Evolutionary conservation across 306 rosid species (phyloP).

Genomic region (Echinosophora koreensis): DNA sequence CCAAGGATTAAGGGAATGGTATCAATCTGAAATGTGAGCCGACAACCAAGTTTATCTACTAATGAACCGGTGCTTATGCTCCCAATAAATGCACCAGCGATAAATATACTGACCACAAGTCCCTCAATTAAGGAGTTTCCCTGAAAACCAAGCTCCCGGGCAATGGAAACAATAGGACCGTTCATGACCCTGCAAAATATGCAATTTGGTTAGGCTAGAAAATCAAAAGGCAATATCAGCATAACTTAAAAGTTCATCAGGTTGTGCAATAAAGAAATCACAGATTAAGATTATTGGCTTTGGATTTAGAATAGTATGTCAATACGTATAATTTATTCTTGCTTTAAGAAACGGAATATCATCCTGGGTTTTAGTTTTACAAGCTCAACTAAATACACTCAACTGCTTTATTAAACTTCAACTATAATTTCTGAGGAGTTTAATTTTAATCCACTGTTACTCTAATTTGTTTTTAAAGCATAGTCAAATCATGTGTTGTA

Average conservation of each 20-base stretch:
- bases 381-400: conserved; percentile 17
- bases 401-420: conserved; percentile 11
- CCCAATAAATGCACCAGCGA: conserved; percentile 90
- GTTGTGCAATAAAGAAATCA: conserved; percentile 7
- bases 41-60: conserved; percentile 87
- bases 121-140: conserved; percentile 87
- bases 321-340: conserved; percentile 18
- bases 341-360: conserved; percentile 20
- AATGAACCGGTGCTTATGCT: conserved; percentile 76
- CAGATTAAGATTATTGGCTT: neutral
- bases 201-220: conserved; percentile 34
- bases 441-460: neutral
- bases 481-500: neutral
- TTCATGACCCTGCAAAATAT: conserved; percentile 75
- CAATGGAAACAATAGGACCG: conserved; percentile 87
- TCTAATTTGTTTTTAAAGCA: neutral
- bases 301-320: conserved; percentile 9
- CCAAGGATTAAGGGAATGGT: conserved; percentile 86
- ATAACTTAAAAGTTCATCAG: neutral
- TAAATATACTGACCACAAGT: conserved; percentile 88
- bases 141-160: conserved; percentile 85
- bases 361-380: conserved; percentile 2
- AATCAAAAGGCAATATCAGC: neutral
- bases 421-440: neutral
- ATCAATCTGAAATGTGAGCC: conserved; percentile 78